Evolutionary conservation across 2,329 filamentous ascomycete genomes (phyloP).

Genomic region (Emergomyces orientalis): DNA sequence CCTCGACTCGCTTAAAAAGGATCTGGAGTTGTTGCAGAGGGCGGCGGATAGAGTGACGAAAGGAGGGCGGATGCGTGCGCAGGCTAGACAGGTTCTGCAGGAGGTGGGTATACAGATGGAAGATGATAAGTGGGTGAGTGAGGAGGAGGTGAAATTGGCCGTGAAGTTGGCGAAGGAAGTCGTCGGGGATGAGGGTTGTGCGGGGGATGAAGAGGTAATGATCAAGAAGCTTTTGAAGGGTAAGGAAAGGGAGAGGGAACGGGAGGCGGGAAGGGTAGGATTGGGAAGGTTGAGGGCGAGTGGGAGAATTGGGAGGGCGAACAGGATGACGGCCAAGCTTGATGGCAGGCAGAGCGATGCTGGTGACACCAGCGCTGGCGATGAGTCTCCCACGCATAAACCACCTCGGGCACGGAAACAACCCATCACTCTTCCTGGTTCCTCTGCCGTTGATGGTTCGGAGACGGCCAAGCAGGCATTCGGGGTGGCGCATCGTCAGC

Average conservation of each 20-base stretch:
- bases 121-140: not conserved
- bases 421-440: not conserved
- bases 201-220: not conserved
- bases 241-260: not conserved
- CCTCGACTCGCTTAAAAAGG: not conserved
- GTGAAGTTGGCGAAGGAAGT: not conserved
- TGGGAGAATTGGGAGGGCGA: not conserved
- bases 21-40: not conserved
- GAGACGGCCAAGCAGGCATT: not conserved
- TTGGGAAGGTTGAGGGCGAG: not conserved
- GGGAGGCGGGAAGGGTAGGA: not conserved
- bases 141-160: not conserved
- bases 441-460: not conserved
- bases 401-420: not conserved
- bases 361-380: not conserved
- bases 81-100: not conserved
- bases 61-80: not conserved
- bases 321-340: not conserved
- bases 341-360: not conserved
- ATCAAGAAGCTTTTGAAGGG: not conserved
- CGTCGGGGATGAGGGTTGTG: not conserved
- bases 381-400: not conserved
- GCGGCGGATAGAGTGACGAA: not conserved
- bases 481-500: not conserved
- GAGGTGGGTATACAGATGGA: not conserved